Evolutionary conservation across 306 rosid species (phyloP).

Genomic region (Trichosanthes truncata): DNA sequence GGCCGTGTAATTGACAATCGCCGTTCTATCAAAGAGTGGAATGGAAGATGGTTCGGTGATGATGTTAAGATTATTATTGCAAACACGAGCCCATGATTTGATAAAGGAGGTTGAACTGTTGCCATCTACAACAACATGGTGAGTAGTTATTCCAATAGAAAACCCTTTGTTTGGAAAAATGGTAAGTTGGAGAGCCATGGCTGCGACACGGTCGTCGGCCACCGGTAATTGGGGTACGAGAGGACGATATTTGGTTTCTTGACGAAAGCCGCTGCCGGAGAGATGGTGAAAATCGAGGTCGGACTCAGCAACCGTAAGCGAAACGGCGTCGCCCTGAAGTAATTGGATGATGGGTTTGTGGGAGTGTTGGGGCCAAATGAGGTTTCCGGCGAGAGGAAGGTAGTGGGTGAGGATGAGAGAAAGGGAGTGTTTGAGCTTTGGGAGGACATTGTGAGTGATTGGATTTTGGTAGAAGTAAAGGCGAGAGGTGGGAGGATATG

Average conservation of each 20-base stretch:
- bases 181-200: slow-evolving; percentile 20
- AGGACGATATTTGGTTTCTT: not conserved
- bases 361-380: slow-evolving; percentile 21
- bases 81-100: slow-evolving; percentile 48
- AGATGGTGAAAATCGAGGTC: slow-evolving; percentile 10
- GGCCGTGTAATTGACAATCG: not conserved
- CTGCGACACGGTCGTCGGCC: not conserved
- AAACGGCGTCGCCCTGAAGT: slow-evolving; percentile 6
- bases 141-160: slow-evolving; percentile 18
- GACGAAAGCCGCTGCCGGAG: not conserved
- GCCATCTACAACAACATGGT: slow-evolving; percentile 23
- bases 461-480: not conserved
- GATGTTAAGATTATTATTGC: not conserved
- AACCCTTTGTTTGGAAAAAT: slow-evolving; percentile 19
- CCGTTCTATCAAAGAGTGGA: slow-evolving; percentile 38
- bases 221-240: slow-evolving; percentile 9
- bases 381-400: not conserved
- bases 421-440: not conserved
- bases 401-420: not conserved
- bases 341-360: slow-evolving; percentile 17
- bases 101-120: slow-evolving; percentile 20
- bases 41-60: not conserved
- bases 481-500: too few species aligned
- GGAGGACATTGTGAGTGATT: not conserved
- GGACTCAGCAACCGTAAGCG: slow-evolving; percentile 14